Percentiles rank a stretch among this genome's conserved stretches.
phyloP scores from a whole-genome alignment of 257 asterid genomes.

The Eustoma russellianum region DNA sequence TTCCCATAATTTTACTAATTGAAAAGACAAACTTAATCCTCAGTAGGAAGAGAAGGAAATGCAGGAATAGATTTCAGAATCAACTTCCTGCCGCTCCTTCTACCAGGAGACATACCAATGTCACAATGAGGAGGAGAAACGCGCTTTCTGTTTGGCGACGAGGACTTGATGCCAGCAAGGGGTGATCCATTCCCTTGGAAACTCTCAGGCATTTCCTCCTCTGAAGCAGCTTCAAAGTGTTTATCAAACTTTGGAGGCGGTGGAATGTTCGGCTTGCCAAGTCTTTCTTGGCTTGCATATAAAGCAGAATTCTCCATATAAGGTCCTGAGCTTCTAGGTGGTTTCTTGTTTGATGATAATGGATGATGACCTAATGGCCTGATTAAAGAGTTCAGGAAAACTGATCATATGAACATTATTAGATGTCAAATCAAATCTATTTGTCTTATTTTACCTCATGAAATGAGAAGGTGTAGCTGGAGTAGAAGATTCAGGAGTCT shows the following conservation, averaged over 20 bases:
- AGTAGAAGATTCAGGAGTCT: constrained; percentile 34
- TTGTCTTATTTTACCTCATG: constrained; percentile 36
- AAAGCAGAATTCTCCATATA: constrained; percentile 35
- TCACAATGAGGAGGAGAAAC: constrained; percentile 58
- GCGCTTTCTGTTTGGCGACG: constrained; percentile 83
- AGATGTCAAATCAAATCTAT: neutral
- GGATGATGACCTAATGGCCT: constrained; percentile 47
- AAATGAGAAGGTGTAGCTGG: constrained; percentile 63
- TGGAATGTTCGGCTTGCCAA: constrained; percentile 32
- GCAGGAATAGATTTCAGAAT: constrained; percentile 66
- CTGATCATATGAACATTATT: neutral
- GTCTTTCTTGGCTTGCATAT: constrained; percentile 22
- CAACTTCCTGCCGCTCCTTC: constrained; percentile 57
- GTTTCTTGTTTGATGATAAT: constrained; percentile 51
- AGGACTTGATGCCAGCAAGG: constrained; percentile 34
- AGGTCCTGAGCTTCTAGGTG: constrained; percentile 40
- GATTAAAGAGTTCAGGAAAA: constrained; percentile 7
- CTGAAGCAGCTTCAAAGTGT: constrained; percentile 38
- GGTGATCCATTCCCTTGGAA: constrained; percentile 57
- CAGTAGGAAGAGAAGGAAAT: constrained; percentile 51
- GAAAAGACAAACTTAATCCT: constrained; percentile 25
- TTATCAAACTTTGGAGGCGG: constrained; percentile 51
- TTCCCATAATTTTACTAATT: neutral
- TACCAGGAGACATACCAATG: constrained; percentile 21
- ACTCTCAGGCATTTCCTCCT: constrained; percentile 66